Evolutionary conservation across 495 filamentous ascomycete species (phyloP), one percentile per base, ranked within the genome.

Genomic region (Aspergillus baeticus): DNA sequence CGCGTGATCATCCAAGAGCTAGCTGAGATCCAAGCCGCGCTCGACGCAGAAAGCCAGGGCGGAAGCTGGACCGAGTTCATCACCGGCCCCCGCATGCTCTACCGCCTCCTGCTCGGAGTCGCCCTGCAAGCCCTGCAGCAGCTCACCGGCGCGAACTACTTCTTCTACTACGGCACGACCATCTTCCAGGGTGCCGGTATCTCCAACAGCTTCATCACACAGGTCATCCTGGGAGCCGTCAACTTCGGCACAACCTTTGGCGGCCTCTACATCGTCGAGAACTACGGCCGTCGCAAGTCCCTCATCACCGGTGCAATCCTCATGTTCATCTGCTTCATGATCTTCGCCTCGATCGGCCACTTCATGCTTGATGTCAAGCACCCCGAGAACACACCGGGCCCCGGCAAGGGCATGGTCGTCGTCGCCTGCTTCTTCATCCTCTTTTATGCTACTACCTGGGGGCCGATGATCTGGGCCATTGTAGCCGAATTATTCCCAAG

Each of bases 381-480:
- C 8, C 80, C 85, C 10, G 73, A 73, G 1, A 74, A 77, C 51
- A 84, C 81, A 26, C 85, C 86, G 0, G 79, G 75, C 2, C 76
- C 85, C 3, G 88, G 88, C 31, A 85, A 85, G 49, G 86, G 86
- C 50, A 86, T 92, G 81, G 88, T 92, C 39, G 84, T 91, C 3
- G 81, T 88, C 37, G 81, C 89, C 0, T 87, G 84, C 56, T 72
- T 91, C 59, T 91, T 87, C 60, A 79, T 82, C 42, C 62, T 74
- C 14, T 55, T 51, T 31, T 57, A 57, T 51, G 83, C 83, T 5
- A 85, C 77, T 38, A 90, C 88, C 6, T 93, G 90, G 90, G 91
- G 88, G 34, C 91, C 91, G 1, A 86, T 92, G 59, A 79, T 92
- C 20, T 95, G 90, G 90, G 79, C 87, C 10, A 85, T 90, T 41